Percentiles rank a stretch among this genome's conserved stretches.
phyloP scores from a whole-genome alignment of 1,284 basidiomycete genomes.

The Pseudozyma flocculosa region DNA sequence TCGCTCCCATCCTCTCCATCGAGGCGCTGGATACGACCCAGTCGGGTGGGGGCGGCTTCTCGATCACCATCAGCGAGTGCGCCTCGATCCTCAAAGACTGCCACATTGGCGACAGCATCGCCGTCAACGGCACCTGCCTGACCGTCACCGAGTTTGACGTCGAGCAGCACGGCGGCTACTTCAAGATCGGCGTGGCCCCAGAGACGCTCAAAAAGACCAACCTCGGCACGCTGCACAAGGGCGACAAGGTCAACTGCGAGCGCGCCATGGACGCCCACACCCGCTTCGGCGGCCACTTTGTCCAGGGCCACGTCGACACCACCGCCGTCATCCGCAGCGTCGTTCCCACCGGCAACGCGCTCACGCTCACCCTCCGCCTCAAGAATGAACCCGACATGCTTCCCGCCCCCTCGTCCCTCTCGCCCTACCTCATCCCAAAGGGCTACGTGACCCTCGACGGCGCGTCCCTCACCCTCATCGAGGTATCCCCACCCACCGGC shows the following conservation, averaged over 20 bases:
- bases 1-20: conserved; percentile 72
- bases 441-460: conserved; percentile 95
- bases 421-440: conserved; percentile 89
- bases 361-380: conserved; percentile 74
- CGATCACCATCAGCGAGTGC: conserved; percentile 75
- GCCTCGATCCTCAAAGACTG: conserved; percentile 83
- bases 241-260: conserved; percentile 88
- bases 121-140: conserved; percentile 76
- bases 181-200: conserved; percentile 91
- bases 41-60: conserved; percentile 70
- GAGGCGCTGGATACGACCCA: conserved; percentile 62
- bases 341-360: conserved; percentile 78
- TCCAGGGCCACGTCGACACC: conserved; percentile 78
- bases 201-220: conserved; percentile 91
- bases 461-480: conserved; percentile 85
- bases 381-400: conserved; percentile 34
- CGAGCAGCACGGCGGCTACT: conserved; percentile 61
- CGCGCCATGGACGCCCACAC: conserved; percentile 86
- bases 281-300: conserved; percentile 94
- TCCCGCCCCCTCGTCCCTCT: conserved; percentile 70
- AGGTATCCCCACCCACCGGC: conserved; percentile 62
- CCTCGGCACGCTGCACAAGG: conserved; percentile 72
- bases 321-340: conserved; percentile 66
- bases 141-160: conserved; percentile 79
- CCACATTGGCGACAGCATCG: conserved; percentile 90